phyloP scores from a whole-genome alignment of 1,139 yeast species.

The Yamadazyma triangularis region DNA sequence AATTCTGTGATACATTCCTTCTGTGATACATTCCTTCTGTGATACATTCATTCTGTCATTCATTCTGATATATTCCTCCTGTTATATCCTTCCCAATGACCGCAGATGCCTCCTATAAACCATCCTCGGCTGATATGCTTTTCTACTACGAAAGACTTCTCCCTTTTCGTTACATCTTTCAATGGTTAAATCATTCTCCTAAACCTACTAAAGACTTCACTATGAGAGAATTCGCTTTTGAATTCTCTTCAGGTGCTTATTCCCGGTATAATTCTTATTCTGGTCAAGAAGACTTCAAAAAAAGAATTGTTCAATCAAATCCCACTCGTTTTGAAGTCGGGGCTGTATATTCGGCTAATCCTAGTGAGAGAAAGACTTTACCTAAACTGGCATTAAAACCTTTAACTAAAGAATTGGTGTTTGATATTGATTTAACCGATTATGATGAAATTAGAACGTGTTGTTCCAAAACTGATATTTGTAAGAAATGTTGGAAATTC shows the following conservation, averaged over 20 bases:
- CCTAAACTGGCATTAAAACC: conserved; percentile 81
- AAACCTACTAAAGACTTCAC: conserved; percentile 67
- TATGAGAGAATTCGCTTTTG: conserved; percentile 92
- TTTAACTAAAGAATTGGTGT: conserved; percentile 78
- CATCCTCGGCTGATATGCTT: conserved; percentile 64
- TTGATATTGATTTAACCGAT: conserved; percentile 97
- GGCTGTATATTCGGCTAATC: conserved; percentile 84
- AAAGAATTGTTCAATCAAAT: conserved; percentile 63
- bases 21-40: too few species aligned
- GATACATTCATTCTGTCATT: too few species aligned
- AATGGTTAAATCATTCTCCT: conserved; percentile 87
- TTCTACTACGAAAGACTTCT: conserved; percentile 69
- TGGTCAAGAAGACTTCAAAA: conserved; percentile 67
- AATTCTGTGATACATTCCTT: too few species aligned
- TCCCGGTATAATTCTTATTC: conserved; percentile 81
- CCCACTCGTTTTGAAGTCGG: conserved; percentile 97
- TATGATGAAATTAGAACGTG: conserved; percentile 93
- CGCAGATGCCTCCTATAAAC: too few species aligned
- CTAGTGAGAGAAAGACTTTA: conserved; percentile 75
- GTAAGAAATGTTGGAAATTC: conserved; percentile 91
- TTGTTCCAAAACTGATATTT: conserved; percentile 80
- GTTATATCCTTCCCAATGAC: too few species aligned
- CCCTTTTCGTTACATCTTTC: conserved; percentile 71
- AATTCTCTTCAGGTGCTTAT: conserved; percentile 78
- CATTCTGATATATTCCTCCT: too few species aligned